A percentile compares a stretch with the other conserved stretches of the same genome.
These are phyloP conservation scores for Fusarium sp. DNA, from an alignment of 2,329 filamentous ascomycete species.

Conservation along the genomic window DNA sequence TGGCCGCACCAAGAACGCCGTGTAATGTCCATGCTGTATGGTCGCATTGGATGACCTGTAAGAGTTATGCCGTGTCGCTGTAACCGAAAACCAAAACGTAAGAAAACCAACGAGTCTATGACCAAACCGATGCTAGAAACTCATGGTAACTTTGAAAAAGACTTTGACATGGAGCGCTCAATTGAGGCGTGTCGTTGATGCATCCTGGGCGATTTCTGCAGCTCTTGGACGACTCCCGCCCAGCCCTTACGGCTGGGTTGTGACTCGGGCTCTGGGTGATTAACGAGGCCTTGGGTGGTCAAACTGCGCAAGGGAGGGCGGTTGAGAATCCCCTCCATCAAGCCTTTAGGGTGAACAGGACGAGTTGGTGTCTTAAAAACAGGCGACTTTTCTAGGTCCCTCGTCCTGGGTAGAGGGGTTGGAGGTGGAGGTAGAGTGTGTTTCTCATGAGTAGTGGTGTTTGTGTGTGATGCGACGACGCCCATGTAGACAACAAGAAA, in stretches of 20 bases:
- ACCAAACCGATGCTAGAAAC: constrained; percentile 13
- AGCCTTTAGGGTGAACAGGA: constrained; percentile 55
- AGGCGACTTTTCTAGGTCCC: constrained; percentile 54
- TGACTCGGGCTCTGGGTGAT: constrained; percentile 63
- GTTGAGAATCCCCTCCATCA: constrained; percentile 60
- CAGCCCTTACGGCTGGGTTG: constrained; percentile 64
- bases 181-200: constrained; percentile 73
- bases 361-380: constrained; percentile 49
- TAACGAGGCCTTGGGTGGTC: constrained; percentile 64
- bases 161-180: constrained; percentile 65
- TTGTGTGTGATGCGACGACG: constrained; percentile 58
- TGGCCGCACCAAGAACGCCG: constrained; percentile 43
- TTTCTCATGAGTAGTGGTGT: constrained; percentile 51
- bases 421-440: constrained; percentile 46
- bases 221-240: constrained; percentile 72
- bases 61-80: constrained; percentile 34
- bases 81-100: constrained; percentile 37
- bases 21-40: constrained; percentile 31
- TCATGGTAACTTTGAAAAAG: constrained; percentile 51
- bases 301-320: constrained; percentile 65
- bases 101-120: constrained; percentile 32
- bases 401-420: constrained; percentile 47
- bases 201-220: constrained; percentile 71
- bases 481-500: constrained; percentile 75
- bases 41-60: constrained; percentile 38